Percentiles rank a stretch among this genome's conserved stretches.
Evolutionary conservation across 169 alveolate genomes (phyloP).

Genomic region (Hepatocystis sp.): DNA sequence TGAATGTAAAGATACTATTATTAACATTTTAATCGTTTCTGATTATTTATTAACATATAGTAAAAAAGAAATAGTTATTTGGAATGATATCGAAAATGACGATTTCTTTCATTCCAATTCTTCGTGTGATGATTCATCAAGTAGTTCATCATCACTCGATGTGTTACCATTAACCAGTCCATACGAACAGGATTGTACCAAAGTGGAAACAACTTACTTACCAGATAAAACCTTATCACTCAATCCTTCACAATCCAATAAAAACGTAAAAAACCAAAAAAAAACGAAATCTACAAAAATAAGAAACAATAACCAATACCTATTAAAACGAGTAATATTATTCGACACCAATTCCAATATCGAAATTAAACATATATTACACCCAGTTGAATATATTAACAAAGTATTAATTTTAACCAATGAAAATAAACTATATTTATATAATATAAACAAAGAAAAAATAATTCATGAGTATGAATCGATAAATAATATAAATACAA

Average conservation of each 20-base stretch:
- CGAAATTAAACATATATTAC: conserved; percentile 66
- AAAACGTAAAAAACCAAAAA: neutral
- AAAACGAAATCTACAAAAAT: neutral
- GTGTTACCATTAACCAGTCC: too few species aligned
- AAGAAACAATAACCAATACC: conserved; percentile 23
- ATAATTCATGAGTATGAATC: conserved; percentile 76
- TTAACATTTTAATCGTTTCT: conserved; percentile 24
- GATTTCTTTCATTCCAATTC: neutral
- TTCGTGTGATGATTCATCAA: conserved; percentile 1
- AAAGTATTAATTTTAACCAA: conserved; percentile 77
- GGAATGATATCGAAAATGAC: conserved; percentile 25
- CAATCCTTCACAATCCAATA: neutral
- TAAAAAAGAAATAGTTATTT: conserved; percentile 55
- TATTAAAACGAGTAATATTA: conserved; percentile 47
- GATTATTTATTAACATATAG: conserved; percentile 62
- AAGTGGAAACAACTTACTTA: too few species aligned
- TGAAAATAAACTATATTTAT: conserved; percentile 77
- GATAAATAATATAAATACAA: conserved; percentile 40
- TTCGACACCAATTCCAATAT: conserved; percentile 57
- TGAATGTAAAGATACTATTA: conserved; percentile 11
- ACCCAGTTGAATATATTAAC: conserved; percentile 81
- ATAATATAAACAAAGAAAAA: conserved; percentile 78
- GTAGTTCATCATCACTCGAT: too few species aligned
- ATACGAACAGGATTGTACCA: too few species aligned
- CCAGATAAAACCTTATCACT: too few species aligned